These are phyloP conservation scores for Heritiera fomes DNA, from an alignment of 345 rosid genomes.

Conservation along the genomic window DNA sequence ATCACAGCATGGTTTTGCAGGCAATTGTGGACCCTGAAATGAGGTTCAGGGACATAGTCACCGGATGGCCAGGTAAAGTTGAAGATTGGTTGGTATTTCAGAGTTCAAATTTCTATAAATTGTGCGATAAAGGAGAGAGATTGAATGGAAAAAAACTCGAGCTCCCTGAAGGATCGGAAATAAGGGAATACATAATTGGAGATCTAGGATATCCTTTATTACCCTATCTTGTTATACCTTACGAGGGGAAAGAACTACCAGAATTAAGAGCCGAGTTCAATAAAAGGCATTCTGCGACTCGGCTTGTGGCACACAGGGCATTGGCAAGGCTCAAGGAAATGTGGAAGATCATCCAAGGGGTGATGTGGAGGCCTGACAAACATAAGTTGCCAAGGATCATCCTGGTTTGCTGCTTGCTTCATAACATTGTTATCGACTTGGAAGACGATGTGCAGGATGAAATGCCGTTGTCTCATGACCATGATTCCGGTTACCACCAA, in stretches of 20 bases:
- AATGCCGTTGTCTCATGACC: slow-evolving; percentile 32
- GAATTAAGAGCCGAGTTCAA: slow-evolving; percentile 46
- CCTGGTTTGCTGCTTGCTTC: slow-evolving; percentile 69
- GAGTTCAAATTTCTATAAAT: slow-evolving; percentile 45
- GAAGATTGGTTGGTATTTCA: slow-evolving; percentile 45
- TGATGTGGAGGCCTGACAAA: slow-evolving; percentile 72
- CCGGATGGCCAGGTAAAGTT: slow-evolving; percentile 73
- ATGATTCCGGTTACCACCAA: slow-evolving; percentile 48
- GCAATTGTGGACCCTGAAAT: slow-evolving; percentile 57
- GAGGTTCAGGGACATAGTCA: slow-evolving; percentile 64
- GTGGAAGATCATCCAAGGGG: slow-evolving; percentile 61
- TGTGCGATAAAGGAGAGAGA: slow-evolving; percentile 52
- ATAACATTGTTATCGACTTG: slow-evolving; percentile 58
- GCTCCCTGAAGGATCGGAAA: slow-evolving; percentile 45
- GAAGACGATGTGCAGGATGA: slow-evolving; percentile 45
- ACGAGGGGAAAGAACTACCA: slow-evolving; percentile 42
- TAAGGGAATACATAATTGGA: slow-evolving; percentile 61
- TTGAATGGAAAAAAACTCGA: slow-evolving; percentile 42
- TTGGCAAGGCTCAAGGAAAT: slow-evolving; percentile 51
- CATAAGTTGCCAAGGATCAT: slow-evolving; percentile 61
- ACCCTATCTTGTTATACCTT: slow-evolving; percentile 60
- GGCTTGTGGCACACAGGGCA: slow-evolving; percentile 53
- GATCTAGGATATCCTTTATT: slow-evolving; percentile 58
- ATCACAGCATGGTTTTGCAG: slow-evolving; percentile 64
- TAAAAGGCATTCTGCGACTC: slow-evolving; percentile 39